A percentile compares a stretch with the other conserved stretches of the same genome.
Evolutionary conservation across 75 land plant species (phyloP).

Genomic region (Azolla pinnata): DNA sequence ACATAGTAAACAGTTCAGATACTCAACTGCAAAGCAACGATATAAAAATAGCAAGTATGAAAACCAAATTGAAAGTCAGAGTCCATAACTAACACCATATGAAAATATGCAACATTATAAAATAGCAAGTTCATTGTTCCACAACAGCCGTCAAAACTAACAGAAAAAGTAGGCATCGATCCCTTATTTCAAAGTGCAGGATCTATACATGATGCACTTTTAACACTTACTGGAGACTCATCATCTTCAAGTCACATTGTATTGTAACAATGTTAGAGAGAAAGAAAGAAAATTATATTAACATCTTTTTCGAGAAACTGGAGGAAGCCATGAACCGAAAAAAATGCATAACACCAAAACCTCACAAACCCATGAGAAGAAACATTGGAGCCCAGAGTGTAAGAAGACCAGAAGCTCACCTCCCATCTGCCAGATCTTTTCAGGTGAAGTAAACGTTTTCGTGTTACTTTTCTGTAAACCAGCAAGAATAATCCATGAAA

Average conservation of each 20-base stretch:
- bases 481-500: slow-evolving; percentile 4
- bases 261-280: background rate
- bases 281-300: background rate
- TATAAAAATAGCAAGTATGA: too few species aligned
- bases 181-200: too few species aligned
- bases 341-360: too few species aligned
- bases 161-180: too few species aligned
- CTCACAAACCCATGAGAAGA: background rate
- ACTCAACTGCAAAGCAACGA: too few species aligned
- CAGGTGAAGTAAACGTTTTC: background rate
- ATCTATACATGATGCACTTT: background rate
- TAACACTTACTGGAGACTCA: background rate
- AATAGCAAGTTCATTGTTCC: background rate
- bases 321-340: too few species aligned
- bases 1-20: too few species aligned
- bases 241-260: background rate
- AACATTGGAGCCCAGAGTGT: background rate
- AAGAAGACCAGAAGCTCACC: background rate
- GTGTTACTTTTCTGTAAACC: background rate
- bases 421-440: background rate
- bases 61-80: too few species aligned
- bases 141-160: background rate
- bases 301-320: background rate
- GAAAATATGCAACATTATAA: background rate
- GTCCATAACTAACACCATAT: too few species aligned